These are phyloP conservation scores for Cantharellus anzutake DNA, from an alignment of 768 basidiomycete genomes.

Conservation along the genomic window DNA sequence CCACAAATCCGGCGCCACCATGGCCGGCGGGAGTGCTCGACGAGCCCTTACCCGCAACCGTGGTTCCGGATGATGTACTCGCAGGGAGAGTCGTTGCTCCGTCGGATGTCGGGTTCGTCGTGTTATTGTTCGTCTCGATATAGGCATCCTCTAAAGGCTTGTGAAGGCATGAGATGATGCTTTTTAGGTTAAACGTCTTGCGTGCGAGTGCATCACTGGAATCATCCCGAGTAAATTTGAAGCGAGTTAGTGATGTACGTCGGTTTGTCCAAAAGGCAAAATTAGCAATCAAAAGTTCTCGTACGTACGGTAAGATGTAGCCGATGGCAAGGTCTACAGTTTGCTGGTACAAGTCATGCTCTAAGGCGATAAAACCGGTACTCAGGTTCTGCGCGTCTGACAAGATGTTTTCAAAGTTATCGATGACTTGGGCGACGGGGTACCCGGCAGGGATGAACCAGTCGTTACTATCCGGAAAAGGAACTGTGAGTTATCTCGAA, in stretches of 20 bases:
- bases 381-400: slow-evolving; percentile 33
- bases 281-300: not conserved
- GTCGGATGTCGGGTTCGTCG: not conserved
- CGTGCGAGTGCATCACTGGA: not conserved
- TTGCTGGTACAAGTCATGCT: slow-evolving; percentile 61
- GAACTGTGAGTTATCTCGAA: slow-evolving; percentile 13
- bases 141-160: slow-evolving; percentile 44
- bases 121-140: slow-evolving; percentile 65
- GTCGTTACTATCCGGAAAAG: slow-evolving; percentile 54
- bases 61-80: not conserved
- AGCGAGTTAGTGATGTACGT: no score
- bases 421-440: slow-evolving; percentile 44
- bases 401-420: slow-evolving; percentile 57
- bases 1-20: not conserved
- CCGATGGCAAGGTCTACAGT: slow-evolving; percentile 29
- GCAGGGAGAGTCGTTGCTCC: not conserved
- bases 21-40: not conserved
- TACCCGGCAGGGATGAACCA: slow-evolving; percentile 72
- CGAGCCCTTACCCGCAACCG: not conserved
- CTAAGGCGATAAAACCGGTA: slow-evolving; percentile 64
- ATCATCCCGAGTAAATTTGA: not conserved
- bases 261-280: slow-evolving; percentile 23
- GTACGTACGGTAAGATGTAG: slow-evolving; percentile 24
- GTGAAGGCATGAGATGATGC: slow-evolving; percentile 54
- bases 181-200: slow-evolving; percentile 27